Evolutionary conservation across 176 grass and related monocot species (phyloP).

Genomic region (Elymus sibiricus): DNA sequence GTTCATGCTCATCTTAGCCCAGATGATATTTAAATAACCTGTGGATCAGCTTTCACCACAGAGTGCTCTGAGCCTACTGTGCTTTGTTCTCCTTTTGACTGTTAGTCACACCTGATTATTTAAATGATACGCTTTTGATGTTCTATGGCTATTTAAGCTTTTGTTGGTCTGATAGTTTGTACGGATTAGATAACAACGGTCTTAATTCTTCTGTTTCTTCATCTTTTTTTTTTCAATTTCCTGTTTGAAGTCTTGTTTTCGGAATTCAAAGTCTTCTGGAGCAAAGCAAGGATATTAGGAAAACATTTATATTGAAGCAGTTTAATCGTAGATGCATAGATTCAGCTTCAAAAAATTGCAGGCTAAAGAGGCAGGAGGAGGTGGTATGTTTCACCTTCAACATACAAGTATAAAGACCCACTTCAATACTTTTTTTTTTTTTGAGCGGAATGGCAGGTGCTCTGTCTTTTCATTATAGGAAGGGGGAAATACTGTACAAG

Average conservation of each 20-base stretch:
- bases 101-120: constrained; percentile 22
- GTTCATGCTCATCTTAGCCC: background rate
- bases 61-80: background rate
- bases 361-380: no score
- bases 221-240: background rate
- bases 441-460: no score
- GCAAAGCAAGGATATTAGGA: background rate
- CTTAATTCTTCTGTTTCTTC: background rate
- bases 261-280: background rate
- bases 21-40: background rate
- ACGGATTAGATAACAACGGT: constrained; percentile 3
- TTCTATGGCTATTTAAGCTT: constrained; percentile 5
- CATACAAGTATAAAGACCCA: no score
- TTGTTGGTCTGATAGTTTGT: background rate
- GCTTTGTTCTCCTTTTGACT: constrained; percentile 22
- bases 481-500: no score
- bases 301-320: background rate
- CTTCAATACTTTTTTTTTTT: no score
- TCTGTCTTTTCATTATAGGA: no score
- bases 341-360: no score
- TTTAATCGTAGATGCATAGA: no score
- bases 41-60: constrained; percentile 1
- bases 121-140: background rate
- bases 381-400: no score
- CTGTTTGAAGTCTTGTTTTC: background rate